Conservation (phyloP, 1,284 basidiomycete genomes). For the Amylostereum areolatum region DNA sequence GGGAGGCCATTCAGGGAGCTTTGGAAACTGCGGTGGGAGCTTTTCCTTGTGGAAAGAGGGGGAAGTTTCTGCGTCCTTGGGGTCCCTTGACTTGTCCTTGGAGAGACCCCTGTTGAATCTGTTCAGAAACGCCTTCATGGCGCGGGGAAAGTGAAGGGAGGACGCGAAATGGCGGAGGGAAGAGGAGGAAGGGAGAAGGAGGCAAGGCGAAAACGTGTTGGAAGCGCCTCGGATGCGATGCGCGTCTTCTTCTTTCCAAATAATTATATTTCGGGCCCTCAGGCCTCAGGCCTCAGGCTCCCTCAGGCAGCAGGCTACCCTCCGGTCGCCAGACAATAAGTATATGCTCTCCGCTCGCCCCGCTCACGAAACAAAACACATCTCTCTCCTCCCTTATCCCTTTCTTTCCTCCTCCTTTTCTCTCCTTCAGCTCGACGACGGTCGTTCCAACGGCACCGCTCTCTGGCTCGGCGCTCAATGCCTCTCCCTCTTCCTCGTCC, state of each 20-base stretch:
- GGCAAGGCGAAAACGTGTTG: conserved; percentile 4
- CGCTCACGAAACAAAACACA: conserved; percentile 66
- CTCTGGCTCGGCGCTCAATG: conserved; percentile 84
- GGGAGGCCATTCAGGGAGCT: conserved; percentile 55
- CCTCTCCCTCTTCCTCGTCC: conserved; percentile 58
- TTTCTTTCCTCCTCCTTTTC: conserved; percentile 37
- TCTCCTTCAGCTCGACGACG: conserved; percentile 53
- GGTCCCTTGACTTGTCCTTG: conserved; percentile 43
- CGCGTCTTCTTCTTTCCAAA: too few species aligned
- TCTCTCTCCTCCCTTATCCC: conserved; percentile 42
- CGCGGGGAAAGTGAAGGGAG: conserved; percentile 11
- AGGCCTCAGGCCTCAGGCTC: too few species aligned
- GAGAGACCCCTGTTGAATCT: conserved; percentile 64
- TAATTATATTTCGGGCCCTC: too few species aligned
- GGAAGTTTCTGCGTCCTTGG: conserved; percentile 42
- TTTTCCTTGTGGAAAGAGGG: conserved; percentile 47
- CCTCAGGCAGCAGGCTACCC: not conserved
- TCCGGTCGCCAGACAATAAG: too few species aligned
- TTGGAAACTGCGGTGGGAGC: conserved; percentile 50
- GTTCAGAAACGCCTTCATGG: conserved; percentile 76
- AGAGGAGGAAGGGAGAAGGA: conserved; percentile 4
- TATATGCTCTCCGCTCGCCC: not conserved
- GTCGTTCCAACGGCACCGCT: conserved; percentile 74
- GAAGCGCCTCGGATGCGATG: not conserved
- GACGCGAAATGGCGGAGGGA: not conserved